A percentile compares a stretch with the other conserved stretches of the same genome.
phyloP scores from a whole-genome alignment of 768 basidiomycete genomes.

The Phaeolepiota aurea region DNA sequence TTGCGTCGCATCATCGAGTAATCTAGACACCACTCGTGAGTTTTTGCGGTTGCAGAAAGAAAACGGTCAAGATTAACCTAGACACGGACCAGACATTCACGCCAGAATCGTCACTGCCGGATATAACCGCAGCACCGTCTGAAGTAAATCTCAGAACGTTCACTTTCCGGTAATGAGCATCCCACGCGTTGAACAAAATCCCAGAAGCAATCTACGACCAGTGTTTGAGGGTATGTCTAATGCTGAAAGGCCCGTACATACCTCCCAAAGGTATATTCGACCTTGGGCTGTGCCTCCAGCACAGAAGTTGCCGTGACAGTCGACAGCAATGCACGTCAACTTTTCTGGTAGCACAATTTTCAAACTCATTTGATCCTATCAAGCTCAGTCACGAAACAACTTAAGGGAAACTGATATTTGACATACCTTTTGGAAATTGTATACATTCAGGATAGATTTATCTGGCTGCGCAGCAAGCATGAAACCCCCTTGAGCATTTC shows the following conservation, averaged over 20 bases:
- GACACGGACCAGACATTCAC: slow-evolving; percentile 86
- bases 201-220: slow-evolving; percentile 74
- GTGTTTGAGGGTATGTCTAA: slow-evolving; percentile 4
- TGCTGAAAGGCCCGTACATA: slow-evolving; percentile 24
- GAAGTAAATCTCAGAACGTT: slow-evolving; percentile 76
- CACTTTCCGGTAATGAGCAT: slow-evolving; percentile 91
- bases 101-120: slow-evolving; percentile 87
- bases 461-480: slow-evolving; percentile 82
- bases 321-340: slow-evolving; percentile 70
- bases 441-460: slow-evolving; percentile 84
- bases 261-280: slow-evolving; percentile 95
- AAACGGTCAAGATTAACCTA: slow-evolving; percentile 65
- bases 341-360: slow-evolving; percentile 90
- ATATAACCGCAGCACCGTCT: slow-evolving; percentile 73
- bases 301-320: slow-evolving; percentile 65
- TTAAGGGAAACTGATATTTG: slow-evolving; percentile 5
- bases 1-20: slow-evolving; percentile 69
- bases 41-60: no score
- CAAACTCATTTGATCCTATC: slow-evolving; percentile 82
- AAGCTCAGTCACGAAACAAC: neutral
- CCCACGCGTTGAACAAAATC: slow-evolving; percentile 86
- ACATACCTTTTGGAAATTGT: slow-evolving; percentile 86
- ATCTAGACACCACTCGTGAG: no score
- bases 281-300: slow-evolving; percentile 87
- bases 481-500: slow-evolving; percentile 71